Evolutionary conservation across 2,329 filamentous ascomycete species (phyloP).

Genomic region (Xylariales sp.): DNA sequence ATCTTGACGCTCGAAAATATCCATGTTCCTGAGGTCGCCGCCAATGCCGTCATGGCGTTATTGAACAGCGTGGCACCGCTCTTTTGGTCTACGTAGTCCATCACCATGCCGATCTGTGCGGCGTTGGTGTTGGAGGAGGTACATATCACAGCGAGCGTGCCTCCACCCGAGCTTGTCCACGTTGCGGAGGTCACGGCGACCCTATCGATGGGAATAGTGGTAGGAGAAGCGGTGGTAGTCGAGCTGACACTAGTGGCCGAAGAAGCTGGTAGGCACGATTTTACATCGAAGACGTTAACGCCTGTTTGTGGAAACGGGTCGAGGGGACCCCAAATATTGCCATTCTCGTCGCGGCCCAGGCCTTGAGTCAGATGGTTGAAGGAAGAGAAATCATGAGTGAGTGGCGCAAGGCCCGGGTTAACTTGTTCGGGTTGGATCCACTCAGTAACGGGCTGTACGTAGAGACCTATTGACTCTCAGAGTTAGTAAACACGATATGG

Average conservation of each 20-base stretch:
- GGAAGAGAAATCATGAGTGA: slow-evolving; percentile 29
- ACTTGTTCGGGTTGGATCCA: slow-evolving; percentile 39
- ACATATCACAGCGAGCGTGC: slow-evolving; percentile 15
- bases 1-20: slow-evolving; percentile 12
- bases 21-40: slow-evolving; percentile 11
- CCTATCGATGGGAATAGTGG: slow-evolving; percentile 5
- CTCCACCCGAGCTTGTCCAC: slow-evolving; percentile 13
- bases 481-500: too few relatives aligned
- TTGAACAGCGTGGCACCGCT: slow-evolving; percentile 1
- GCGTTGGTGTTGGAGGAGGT: slow-evolving; percentile 12
- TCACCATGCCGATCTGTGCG: slow-evolving; percentile 2
- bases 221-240: neutral
- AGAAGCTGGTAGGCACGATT: slow-evolving; percentile 9
- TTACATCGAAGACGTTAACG: slow-evolving; percentile 11
- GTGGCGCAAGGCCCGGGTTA: slow-evolving; percentile 28
- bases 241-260: neutral
- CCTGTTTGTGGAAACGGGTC: slow-evolving; percentile 25
- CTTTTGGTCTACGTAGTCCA: slow-evolving; percentile 3
- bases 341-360: slow-evolving; percentile 22
- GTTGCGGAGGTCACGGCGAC: slow-evolving; percentile 11
- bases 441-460: slow-evolving; percentile 34
- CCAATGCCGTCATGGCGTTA: slow-evolving; percentile 11
- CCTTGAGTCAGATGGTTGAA: slow-evolving; percentile 27
- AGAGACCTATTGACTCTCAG: too few relatives aligned
- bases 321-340: slow-evolving; percentile 31